phyloP scores from a whole-genome alignment of 345 rosid species.

The Rhodamnia rubescens region DNA sequence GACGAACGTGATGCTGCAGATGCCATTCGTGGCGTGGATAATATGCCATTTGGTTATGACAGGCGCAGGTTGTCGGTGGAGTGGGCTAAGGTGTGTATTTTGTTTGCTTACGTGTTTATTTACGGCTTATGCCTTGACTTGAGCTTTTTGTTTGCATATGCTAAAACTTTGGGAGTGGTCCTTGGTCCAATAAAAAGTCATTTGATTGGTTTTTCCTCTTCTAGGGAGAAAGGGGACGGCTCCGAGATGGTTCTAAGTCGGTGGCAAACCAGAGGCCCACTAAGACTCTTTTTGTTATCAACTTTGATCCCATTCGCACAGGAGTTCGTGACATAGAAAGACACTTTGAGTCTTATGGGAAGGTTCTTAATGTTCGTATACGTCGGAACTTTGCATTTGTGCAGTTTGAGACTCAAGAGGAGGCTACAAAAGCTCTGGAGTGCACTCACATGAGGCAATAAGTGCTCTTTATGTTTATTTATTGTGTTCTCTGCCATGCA shows the following conservation, averaged over 20 bases:
- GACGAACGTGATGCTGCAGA: constrained; percentile 83
- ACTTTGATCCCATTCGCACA: constrained; percentile 67
- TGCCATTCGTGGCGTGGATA: constrained; percentile 66
- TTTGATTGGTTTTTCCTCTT: background rate
- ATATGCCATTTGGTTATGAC: constrained; percentile 62
- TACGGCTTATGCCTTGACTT: background rate
- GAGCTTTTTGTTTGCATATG: background rate
- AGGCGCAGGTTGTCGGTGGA: constrained; percentile 62
- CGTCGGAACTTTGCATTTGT: constrained; percentile 79
- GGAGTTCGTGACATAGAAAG: constrained; percentile 61
- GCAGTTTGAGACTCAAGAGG: constrained; percentile 71
- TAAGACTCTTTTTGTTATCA: constrained; percentile 76
- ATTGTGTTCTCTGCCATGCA: background rate
- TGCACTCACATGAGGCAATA: constrained; percentile 63
- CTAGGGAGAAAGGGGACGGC: constrained; percentile 72
- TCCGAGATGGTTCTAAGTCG: constrained; percentile 47
- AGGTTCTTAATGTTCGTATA: constrained; percentile 58
- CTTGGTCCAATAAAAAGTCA: background rate
- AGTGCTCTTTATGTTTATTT: background rate
- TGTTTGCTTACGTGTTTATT: background rate
- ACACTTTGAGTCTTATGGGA: constrained; percentile 76
- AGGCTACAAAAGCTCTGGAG: constrained; percentile 74
- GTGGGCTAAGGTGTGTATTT: constrained; percentile 63
- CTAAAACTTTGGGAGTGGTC: background rate
- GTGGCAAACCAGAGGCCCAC: constrained; percentile 62